A percentile compares a stretch with the other conserved stretches of the same genome.
phyloP scores from a whole-genome alignment of 2,329 filamentous ascomycete species.

The Hysterium pulicare region DNA sequence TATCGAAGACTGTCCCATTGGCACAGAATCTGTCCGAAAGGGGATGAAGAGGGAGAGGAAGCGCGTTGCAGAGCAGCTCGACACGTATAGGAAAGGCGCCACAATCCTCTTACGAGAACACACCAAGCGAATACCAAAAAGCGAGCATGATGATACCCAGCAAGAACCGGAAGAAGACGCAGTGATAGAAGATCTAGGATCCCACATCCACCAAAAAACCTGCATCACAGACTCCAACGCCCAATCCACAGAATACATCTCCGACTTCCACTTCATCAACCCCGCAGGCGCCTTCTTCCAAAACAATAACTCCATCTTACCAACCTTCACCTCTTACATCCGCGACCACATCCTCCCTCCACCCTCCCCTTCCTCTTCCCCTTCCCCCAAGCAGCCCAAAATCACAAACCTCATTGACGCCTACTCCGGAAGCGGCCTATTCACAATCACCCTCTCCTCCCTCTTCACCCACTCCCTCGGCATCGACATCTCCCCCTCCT shows the following conservation, averaged over 20 bases:
- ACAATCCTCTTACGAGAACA: constrained; percentile 87
- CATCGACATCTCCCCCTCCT: constrained; percentile 81
- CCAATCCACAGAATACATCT: constrained; percentile 83
- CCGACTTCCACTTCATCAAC: constrained; percentile 80
- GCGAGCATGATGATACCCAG: constrained; percentile 16
- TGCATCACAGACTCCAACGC: constrained; percentile 86
- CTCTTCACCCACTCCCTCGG: constrained; percentile 78
- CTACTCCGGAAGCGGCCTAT: constrained; percentile 95
- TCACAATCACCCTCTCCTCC: constrained; percentile 87
- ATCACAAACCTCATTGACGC: constrained; percentile 92
- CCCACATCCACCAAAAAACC: constrained; percentile 73
- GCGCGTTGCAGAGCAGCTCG: constrained; percentile 67
- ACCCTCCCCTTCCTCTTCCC: too few species aligned
- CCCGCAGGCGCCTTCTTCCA: constrained; percentile 96
- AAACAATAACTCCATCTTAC: constrained; percentile 98
- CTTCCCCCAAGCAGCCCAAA: constrained; percentile 31
- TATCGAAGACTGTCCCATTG: constrained; percentile 96
- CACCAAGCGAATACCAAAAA: constrained; percentile 64
- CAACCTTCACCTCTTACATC: constrained; percentile 81
- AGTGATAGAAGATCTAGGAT: constrained; percentile 55
- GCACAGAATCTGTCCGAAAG: constrained; percentile 75
- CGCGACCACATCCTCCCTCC: constrained; percentile 68
- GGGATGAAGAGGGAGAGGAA: constrained; percentile 78
- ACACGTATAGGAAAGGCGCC: constrained; percentile 73
- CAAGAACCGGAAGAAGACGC: constrained; percentile 32